Conservation (phyloP, 2,329 filamentous ascomycete species). For the Phialophora expanda region DNA sequence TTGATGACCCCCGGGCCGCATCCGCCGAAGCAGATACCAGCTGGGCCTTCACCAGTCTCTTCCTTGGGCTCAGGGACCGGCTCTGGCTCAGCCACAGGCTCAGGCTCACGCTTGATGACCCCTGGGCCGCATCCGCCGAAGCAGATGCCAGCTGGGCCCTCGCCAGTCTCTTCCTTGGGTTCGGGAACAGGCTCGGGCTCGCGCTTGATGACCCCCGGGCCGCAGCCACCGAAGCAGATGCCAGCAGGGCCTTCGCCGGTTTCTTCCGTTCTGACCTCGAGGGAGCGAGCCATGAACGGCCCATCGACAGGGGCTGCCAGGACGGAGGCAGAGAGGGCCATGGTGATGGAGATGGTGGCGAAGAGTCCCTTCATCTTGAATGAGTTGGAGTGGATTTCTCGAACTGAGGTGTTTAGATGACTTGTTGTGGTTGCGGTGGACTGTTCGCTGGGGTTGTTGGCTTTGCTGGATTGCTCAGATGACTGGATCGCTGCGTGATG, state of each 20-base stretch:
- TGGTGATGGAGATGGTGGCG: not conserved
- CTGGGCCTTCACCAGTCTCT: conserved; percentile 6
- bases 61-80: not conserved
- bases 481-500: not conserved
- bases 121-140: not conserved
- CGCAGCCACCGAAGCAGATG: conserved; percentile 5
- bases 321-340: conserved; percentile 8
- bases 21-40: conserved; percentile 9
- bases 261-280: not conserved
- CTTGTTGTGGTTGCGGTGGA: not conserved
- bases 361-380: conserved; percentile 12
- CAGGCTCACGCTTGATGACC: conserved; percentile 11
- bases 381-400: not conserved
- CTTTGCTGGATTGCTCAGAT: not conserved
- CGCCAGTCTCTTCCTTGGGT: not conserved
- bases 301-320: not conserved
- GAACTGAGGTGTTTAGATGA: not conserved
- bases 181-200: conserved; percentile 8
- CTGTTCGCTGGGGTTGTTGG: not conserved
- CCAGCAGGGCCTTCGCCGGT: conserved; percentile 9
- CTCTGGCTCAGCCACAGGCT: conserved; percentile 8
- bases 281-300: conserved; percentile 7
- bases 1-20: conserved; percentile 7
- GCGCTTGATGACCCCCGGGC: conserved; percentile 6
- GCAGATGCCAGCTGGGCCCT: conserved; percentile 7